Evolutionary conservation across 768 basidiomycete genomes (phyloP), one percentile per base, ranked within the genome.

Genomic region (Kwoniella sp.): DNA sequence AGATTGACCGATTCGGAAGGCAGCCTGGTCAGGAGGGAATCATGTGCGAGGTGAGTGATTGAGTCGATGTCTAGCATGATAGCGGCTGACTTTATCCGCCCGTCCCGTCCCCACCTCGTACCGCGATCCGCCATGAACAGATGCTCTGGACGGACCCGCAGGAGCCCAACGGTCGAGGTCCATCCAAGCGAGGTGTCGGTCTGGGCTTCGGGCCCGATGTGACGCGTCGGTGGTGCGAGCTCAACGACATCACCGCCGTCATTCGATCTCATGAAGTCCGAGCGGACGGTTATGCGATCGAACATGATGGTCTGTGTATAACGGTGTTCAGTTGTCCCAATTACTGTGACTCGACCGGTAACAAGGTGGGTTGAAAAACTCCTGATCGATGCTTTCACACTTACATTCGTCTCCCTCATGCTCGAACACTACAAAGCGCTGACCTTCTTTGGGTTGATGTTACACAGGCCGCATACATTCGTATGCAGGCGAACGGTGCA

Each of bases 141-240:
- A 81, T 93, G 27, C 85, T 98, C 17, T 97, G 95, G 94, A 95
- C 93, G 2, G 95, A 98, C 81, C 95, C 96, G 22, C 96, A 97
- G 80, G 88, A 89, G 46, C 73, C 82, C 44, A 87, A 87, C 12
- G 96, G 96, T 25, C 87, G 96, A 26, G 95, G 96, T 5, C 95
- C 96, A 13, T 94, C 91, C 77, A 98, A 98, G 84, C 88, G 96
- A 90, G 96, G 96, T 55, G 93, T 98, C 64, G 96, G 96, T 22
- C 88, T 96, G 66, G 87, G 89, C 4, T 99, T 99, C 79, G 96
- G 96, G 17, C 94, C 95, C 0, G 93, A 95, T 76, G 90, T 97
- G 19, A 96, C 93, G 1, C 86, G 85, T 74, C 82, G 85, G 60
- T 97, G 93, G 92, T 96, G 94, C 77, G 85, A 86, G 37, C 82